Base-by-base conservation (phyloP, 2,329 filamentous ascomycete genomes). In the Pseudohalonectria lignicola region DNA sequence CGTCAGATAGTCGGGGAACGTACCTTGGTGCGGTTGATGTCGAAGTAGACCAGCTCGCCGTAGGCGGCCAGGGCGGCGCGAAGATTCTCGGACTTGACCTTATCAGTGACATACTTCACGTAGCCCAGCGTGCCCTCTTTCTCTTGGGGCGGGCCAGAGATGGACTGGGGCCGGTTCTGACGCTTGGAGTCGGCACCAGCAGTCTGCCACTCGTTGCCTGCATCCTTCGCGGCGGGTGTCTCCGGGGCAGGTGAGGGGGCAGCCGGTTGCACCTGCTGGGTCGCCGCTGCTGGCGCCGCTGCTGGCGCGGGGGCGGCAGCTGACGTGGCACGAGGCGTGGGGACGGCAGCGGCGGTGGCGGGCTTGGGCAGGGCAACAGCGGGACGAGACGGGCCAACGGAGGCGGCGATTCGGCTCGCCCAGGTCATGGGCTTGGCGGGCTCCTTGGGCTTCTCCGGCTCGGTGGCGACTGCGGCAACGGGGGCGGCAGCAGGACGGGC, bases 61-160 rank as follows among this genome's bases (percentile, higher is more conserved):
- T 80, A 87, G 49, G 79, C 76, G 49, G 77, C 69, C 37, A 98
- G 67, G 39, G 76, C 72, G 38, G 71, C 69, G 59, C 73, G 81
- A 42, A 98, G 69, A 34, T 86, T 76, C 30, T 77, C 74, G 12
- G 79, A 73, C 55, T 85, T 75, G 37, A 98, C 80, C 63, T 87
- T 88, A 25, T 94, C 87, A 36, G 80, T 90, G 36, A 96, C 90
- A 51, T 90, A 94, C 70, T 94, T 94, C 61, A 98, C 86, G 61
- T 95, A 96, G 16, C 83, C 92, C 49, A 87, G 75, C 39, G 80
- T 80, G 44, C 76, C 76, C 45, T 90, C 82, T 53, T 86, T 82
- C 53, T 88, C 83, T 34, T 64, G 56, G n/a, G 64, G 60, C 19
- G 69, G 59, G 36, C 67, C 67, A 40, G 76, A 68, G 49, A 76